Evolutionary conservation across 352 stramenopile genomes (phyloP), one percentile per base, ranked within the genome.

Genomic region (Phytopythium boreale): DNA sequence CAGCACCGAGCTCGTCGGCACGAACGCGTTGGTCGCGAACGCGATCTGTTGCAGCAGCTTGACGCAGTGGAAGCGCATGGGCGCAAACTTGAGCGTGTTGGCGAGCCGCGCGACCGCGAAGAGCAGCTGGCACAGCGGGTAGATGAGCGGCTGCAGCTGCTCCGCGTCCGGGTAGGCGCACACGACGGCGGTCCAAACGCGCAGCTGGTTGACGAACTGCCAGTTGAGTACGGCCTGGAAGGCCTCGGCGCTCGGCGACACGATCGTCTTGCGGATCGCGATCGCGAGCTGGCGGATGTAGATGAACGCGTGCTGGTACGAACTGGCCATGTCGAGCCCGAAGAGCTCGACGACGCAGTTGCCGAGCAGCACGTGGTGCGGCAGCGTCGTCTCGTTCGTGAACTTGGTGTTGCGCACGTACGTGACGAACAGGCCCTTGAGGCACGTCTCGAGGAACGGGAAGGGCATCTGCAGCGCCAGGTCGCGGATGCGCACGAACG

Each of bases 291-390:
- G 95, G 34, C 98, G 92, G 59, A 99, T 98, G 81, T 99, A 99
- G 31, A 99, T 88, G 73, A 99, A 99, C 22, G 97, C 96, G 78
- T 99, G 96, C 75, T 99, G 97, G 84, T 99, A 99, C 49, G 97
- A 96, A 62, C 91, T 97, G 22, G 92, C 89, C 51, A 98, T 83
- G 75, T 99, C 96, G 20, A 99, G 70, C 19, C 90, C 89, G 67
- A 99, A 99, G 22, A 99, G 82, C 71, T 99, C 97, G n/a, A 99
- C 97, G 19, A 99, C 80, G 75, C 96, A 99, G 72, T 99, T 99
- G 51, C 92, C 94, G 78, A 99, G 96, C 62, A 99, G 63, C 14
- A 93, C 80, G 68, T 93, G 84, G 70, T 93, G 87, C 43, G 85
- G 74, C 64, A 93, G 67, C 56, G 84, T 93, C 50, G 81, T 67